Base-by-base conservation (phyloP, 1,284 basidiomycete species). In the Dichomitus squalens region DNA sequence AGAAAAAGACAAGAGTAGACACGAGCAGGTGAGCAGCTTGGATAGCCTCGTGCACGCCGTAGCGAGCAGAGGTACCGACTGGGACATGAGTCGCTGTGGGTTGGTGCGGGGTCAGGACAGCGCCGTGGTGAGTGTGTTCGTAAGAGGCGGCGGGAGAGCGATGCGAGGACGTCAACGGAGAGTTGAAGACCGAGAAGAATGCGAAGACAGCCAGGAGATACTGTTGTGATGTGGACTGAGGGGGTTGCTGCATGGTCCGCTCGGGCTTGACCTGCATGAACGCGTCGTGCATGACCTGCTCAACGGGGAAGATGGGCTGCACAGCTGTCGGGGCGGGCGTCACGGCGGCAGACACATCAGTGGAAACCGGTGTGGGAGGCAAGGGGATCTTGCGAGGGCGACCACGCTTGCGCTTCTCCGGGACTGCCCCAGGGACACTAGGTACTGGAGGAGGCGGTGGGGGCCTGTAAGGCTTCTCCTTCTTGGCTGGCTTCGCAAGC, bases 371-470 rank as follows among this genome's bases (percentile, higher is more conserved):
- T 25, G 54, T 49, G 7, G 73, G 60, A 25, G 74, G 72, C 20
- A 74, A 58, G 21, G 73, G 78, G 47, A 78, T 72, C 72, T 87
- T 87, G 60, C 84, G 77, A 35, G 90, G 90, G 27, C 90, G 75
- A 4, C 90, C 90, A n/a, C 90, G 79, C 75, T 92, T 92, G 63
- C 90, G 79, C 75, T 92, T 92, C 75, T 90, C 89, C 0, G 84
- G 82, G 0, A 80, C 75, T 2, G 64, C 65, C 5, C 69, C 73
- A 18, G 71, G 65, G 7, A 60, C 64, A 50, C 66, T 23, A 66
- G 68, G 52, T 49, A 62, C 59, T 9, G 66, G 68, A n/a, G 75
- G 68, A 1, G 72, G 60, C 12, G 73, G 63, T 23, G 77, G 65
- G 6, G 76, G 68, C 52, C 68, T 66, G 34, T 65, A 60, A 6